Conservation (phyloP, 1,284 basidiomycete genomes). For the Cutaneotrichosporon mucoides region DNA sequence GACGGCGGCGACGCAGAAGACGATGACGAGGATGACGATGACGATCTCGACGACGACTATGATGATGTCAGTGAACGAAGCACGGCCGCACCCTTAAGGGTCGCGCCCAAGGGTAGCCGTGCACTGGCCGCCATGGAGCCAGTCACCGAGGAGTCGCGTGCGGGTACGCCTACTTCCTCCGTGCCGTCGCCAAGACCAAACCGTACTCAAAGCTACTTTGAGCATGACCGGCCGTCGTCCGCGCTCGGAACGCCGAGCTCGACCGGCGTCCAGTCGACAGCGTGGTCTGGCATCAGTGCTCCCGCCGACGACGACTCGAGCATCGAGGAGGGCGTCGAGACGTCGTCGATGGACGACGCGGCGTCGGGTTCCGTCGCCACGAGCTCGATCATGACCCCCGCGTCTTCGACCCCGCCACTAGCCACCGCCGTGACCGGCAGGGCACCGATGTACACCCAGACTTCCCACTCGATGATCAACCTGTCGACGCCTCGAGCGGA, state of each 20-base stretch:
- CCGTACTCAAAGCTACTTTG: background rate
- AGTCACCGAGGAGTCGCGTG: slow-evolving; percentile 1
- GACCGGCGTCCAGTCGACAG: no score
- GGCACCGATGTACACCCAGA: slow-evolving; percentile 59
- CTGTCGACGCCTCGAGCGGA: slow-evolving; percentile 28
- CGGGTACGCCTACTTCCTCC: background rate
- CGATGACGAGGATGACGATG: slow-evolving; percentile 20
- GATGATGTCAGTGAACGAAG: background rate
- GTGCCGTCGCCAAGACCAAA: background rate
- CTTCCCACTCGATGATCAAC: slow-evolving; percentile 60
- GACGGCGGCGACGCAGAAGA: slow-evolving; percentile 36
- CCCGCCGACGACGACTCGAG: slow-evolving; percentile 4
- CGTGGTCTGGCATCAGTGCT: no score
- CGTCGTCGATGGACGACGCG: slow-evolving; percentile 2
- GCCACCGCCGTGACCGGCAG: slow-evolving; percentile 24
- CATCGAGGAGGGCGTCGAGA: background rate
- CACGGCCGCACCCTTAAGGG: no score
- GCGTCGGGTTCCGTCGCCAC: slow-evolving; percentile 10
- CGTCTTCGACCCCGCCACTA: background rate
- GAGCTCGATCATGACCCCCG: slow-evolving; percentile 7
- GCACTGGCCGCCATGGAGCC: background rate
- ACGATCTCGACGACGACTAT: slow-evolving; percentile 14
- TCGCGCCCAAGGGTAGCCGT: background rate
- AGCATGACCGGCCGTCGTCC: background rate
- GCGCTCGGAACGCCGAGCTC: background rate